These are phyloP conservation scores for Echium plantagineum DNA, from an alignment of 257 asterid species.

Conservation along the genomic window DNA sequence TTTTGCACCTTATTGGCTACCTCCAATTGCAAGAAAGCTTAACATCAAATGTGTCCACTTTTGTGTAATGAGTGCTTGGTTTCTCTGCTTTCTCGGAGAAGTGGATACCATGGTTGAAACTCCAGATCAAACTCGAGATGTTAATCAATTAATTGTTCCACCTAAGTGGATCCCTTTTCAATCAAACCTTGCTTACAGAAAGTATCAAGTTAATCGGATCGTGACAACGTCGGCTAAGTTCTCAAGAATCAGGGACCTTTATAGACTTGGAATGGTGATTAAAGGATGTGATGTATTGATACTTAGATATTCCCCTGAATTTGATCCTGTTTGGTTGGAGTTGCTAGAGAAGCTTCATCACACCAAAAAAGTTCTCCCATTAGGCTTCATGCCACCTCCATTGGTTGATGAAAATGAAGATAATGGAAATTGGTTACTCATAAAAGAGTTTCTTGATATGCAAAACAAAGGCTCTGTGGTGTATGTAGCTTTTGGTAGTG, in stretches of 20 bases:
- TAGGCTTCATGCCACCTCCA: slow-evolving; percentile 1
- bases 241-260: not conserved
- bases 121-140: not conserved
- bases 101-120: slow-evolving; percentile 1
- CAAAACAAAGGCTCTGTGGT: slow-evolving; percentile 2
- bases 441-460: not conserved
- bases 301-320: not conserved
- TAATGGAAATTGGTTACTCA: not conserved
- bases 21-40: not conserved
- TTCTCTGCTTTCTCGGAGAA: not conserved
- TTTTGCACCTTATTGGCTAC: slow-evolving; percentile 6
- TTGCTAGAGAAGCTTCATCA: slow-evolving; percentile 1
- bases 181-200: not conserved
- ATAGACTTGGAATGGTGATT: slow-evolving; percentile 1
- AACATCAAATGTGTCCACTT: not conserved
- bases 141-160: not conserved
- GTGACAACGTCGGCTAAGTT: not conserved
- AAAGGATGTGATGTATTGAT: not conserved
- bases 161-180: slow-evolving; percentile 6
- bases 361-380: not conserved
- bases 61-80: slow-evolving; percentile 1
- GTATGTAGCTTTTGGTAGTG: slow-evolving; percentile 3
- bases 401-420: not conserved
- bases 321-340: slow-evolving; percentile 2
- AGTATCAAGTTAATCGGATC: not conserved